A percentile compares a stretch with the other conserved stretches of the same genome.
phyloP scores from a whole-genome alignment of 2,329 filamentous ascomycete species.

The Scedosporium dehoogii region DNA sequence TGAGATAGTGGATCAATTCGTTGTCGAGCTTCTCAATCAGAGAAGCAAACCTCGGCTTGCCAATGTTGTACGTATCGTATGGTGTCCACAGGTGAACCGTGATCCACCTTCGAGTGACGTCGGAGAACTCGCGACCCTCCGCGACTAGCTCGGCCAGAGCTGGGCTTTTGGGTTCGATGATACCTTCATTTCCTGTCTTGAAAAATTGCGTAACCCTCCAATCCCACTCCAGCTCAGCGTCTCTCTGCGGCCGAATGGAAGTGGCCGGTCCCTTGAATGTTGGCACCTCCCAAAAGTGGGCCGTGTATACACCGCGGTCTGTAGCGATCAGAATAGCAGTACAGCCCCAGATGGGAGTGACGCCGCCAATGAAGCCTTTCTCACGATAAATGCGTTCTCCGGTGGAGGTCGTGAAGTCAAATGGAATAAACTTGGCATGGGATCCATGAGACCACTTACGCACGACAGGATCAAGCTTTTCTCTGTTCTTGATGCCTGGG shows the following conservation, averaged over 20 bases:
- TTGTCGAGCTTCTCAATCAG: not conserved
- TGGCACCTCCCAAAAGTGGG: slow-evolving; percentile 3
- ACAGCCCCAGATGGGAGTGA: slow-evolving; percentile 3
- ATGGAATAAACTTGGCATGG: not conserved
- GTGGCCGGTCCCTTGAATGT: not conserved
- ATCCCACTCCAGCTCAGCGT: not conserved
- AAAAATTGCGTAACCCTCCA: slow-evolving; percentile 2
- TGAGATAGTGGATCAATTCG: not conserved
- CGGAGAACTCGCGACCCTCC: not conserved
- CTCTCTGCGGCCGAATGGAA: not conserved
- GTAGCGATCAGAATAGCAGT: not conserved
- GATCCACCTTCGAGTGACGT: not conserved
- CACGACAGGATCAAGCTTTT: not conserved
- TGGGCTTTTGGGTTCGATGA: not conserved
- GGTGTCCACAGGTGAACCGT: not conserved
- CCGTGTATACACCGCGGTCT: not conserved
- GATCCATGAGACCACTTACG: not conserved
- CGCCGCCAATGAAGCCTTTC: not conserved
- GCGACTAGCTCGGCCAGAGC: slow-evolving; percentile 2
- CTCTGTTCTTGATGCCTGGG: not conserved
- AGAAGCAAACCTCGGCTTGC: not conserved
- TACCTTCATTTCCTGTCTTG: not conserved
- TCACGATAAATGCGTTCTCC: not conserved
- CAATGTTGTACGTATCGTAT: not conserved
- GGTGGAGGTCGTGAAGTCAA: not conserved